Evolutionary conservation across 345 rosid species (phyloP).

Genomic region (Dipteronia sinensis): DNA sequence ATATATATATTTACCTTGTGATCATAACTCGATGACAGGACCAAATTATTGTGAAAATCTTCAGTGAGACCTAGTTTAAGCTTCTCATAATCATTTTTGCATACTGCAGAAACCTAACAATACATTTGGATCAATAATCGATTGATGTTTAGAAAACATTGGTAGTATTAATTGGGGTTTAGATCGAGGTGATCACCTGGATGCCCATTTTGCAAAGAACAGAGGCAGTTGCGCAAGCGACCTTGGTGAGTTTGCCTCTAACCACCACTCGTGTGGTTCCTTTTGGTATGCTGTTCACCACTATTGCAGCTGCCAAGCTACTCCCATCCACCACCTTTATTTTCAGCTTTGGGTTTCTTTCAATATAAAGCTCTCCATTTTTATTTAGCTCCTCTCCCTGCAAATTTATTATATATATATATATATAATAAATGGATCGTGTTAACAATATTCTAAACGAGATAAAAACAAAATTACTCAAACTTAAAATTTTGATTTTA

Average conservation of each 20-base stretch:
- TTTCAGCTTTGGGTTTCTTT: slow-evolving; percentile 44
- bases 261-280: slow-evolving; percentile 38
- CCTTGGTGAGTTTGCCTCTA: slow-evolving; percentile 47
- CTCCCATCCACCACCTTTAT: slow-evolving; percentile 62
- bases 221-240: slow-evolving; percentile 35
- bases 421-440: too few relatives aligned
- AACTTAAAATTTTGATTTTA: not conserved
- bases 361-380: slow-evolving; percentile 47
- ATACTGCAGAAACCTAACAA: slow-evolving; percentile 34
- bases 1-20: slow-evolving; percentile 15
- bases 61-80: slow-evolving; percentile 27
- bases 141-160: too few relatives aligned
- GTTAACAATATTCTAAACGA: too few relatives aligned
- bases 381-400: slow-evolving; percentile 56
- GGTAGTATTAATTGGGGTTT: too few relatives aligned
- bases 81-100: slow-evolving; percentile 35
- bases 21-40: slow-evolving; percentile 26
- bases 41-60: slow-evolving; percentile 28
- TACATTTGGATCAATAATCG: not conserved
- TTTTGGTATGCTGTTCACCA: slow-evolving; percentile 46
- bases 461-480: too few relatives aligned
- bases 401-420: not conserved
- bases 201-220: slow-evolving; percentile 45
- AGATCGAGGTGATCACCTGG: slow-evolving; percentile 24
- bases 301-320: slow-evolving; percentile 52